Base-by-base conservation (phyloP, 2,329 filamentous ascomycete genomes). In the Exophiala aquamarina region DNA sequence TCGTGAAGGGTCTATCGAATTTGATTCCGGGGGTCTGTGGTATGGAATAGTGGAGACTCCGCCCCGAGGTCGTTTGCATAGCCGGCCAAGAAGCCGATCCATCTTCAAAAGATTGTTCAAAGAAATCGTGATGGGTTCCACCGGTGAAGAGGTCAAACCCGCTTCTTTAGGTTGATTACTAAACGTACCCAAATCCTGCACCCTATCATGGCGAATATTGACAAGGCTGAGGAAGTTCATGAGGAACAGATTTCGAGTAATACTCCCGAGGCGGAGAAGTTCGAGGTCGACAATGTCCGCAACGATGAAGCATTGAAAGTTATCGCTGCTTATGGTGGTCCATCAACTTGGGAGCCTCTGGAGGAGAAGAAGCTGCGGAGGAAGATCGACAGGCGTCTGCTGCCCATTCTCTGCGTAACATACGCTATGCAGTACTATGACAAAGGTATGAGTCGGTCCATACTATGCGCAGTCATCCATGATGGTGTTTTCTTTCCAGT, bases 331-430 rank as follows among this genome's bases (percentile, higher is more conserved):
- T 76, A 75, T 49, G 52, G 60, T 4, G 73, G 73, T 3, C 68
- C 73, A 6, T 54, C 63, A 41, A 56, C 52, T 2, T 78, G 74
- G 74, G 68, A 66, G 0, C 59, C 65, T 0, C 54, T 61, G 9
- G 72, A 74, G 49, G 60, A 64, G 49, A 63, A 63, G 45, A 54
- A 49, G 14, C 59, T 68, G 5, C 53, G 66, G n/a, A 58, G 62
- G 39, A 67, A 66, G 54, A 64, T 66, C 33, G 65, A 68, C 41
- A 59, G 60, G 48, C 65, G 62, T 51, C 61, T 81, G 26, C 71
- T 83, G 61, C 81, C 72, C 3, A 50, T 73, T 46, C 70, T 75
- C 67, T 77, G 64, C 44, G 70, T 54, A 58, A 77, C 70, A 1
- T 83, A 83, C 57, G 44, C 26, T 4, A 33, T 52, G 5, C 45